phyloP scores from a whole-genome alignment of 139 green algal genomes.

The Coelastrella sp. region DNA sequence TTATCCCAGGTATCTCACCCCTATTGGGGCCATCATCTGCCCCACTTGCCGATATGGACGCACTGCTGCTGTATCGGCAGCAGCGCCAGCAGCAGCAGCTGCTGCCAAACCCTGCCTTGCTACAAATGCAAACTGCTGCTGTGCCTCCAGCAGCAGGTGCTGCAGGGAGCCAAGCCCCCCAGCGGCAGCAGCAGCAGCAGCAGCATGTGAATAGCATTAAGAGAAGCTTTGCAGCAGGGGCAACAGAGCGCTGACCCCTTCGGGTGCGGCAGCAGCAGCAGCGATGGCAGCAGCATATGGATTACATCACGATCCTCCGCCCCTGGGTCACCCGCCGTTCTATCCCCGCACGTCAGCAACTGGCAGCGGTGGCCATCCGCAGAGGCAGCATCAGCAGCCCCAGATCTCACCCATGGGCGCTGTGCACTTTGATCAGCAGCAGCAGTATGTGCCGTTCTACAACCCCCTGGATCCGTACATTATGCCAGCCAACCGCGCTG shows the following conservation, averaged over 20 bases:
- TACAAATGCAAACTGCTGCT: neutral
- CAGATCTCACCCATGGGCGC: neutral
- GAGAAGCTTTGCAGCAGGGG: conserved; percentile 8
- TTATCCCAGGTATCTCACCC: neutral
- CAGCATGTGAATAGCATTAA: neutral
- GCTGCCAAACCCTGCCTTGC: neutral
- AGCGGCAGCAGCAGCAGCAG: neutral
- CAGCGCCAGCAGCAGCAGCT: neutral
- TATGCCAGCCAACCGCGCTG: neutral
- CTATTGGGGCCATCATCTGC: neutral
- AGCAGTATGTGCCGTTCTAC: conserved; percentile 3
- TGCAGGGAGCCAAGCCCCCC: neutral
- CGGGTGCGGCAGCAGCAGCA: conserved; percentile 6
- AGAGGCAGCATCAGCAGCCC: neutral
- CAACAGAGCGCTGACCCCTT: neutral
- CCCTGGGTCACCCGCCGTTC: neutral
- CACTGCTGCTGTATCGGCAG: neutral
- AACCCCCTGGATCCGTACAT: too few species aligned
- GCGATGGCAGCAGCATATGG: neutral
- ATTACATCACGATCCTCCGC: neutral
- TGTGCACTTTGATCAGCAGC: neutral
- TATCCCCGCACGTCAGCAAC: neutral
- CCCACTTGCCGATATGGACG: neutral
- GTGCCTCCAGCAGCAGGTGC: neutral
- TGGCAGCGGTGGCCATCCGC: neutral